phyloP scores from a whole-genome alignment of 78 protist species.

The Protostelium mycophagum region DNA sequence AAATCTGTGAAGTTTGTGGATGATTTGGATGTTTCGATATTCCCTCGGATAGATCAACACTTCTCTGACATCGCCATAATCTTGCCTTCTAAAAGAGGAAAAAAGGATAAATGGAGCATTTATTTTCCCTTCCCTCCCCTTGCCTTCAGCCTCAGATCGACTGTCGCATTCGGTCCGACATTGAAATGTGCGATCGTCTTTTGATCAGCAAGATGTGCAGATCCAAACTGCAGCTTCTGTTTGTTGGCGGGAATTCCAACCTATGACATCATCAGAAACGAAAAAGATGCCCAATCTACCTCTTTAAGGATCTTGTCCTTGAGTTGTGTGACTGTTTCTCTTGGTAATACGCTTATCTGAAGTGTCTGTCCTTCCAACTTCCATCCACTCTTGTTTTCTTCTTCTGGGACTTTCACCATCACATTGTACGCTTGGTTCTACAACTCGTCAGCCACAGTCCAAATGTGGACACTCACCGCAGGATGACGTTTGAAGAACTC shows the following conservation, averaged over 20 bases:
- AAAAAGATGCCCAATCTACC: not conserved
- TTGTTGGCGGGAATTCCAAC: constrained; percentile 52
- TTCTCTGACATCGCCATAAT: too few species aligned
- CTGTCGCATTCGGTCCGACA: constrained; percentile 2
- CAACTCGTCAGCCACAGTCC: not conserved
- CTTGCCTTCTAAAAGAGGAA: too few species aligned
- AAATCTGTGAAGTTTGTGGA: too few species aligned
- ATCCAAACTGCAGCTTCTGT: constrained; percentile 50
- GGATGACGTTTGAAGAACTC: not conserved
- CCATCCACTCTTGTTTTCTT: not conserved
- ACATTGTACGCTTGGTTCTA: not conserved
- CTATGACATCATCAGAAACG: not conserved
- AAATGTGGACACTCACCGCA: not conserved
- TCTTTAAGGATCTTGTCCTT: not conserved
- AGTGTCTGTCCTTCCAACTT: constrained; percentile 6
- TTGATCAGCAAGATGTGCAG: constrained; percentile 43
- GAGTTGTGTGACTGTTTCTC: constrained; percentile 11
- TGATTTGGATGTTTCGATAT: too few species aligned
- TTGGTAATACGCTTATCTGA: constrained; percentile 11
- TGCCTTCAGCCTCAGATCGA: constrained; percentile 23
- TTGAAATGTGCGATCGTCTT: constrained; percentile 30
- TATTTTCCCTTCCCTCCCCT: constrained; percentile 61
- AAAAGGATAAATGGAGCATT: too few species aligned
- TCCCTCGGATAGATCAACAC: too few species aligned
- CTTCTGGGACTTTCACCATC: not conserved